Evolutionary conservation across 345 rosid species (phyloP).

Genomic region (Gossypium mustelinum): DNA sequence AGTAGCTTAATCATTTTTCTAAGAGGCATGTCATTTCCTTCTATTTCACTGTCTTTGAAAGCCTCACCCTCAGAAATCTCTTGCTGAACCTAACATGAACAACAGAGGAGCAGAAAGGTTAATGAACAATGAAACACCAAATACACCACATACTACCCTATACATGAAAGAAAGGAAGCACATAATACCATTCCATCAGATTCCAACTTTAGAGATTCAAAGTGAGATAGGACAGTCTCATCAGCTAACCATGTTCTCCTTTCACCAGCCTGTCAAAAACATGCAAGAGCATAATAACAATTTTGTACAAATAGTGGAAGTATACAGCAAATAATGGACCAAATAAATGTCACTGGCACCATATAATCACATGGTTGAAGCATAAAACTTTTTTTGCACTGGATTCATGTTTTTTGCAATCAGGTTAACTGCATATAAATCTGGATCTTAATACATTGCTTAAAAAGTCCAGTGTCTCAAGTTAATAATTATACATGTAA

Average conservation of each 20-base stretch:
- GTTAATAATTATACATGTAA: background rate
- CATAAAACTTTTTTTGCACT: background rate
- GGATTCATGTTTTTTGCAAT: background rate
- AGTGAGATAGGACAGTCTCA: slow-evolving; percentile 62
- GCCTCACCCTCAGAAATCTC: slow-evolving; percentile 39
- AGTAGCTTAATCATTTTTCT: slow-evolving; percentile 66
- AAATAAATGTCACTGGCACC: background rate
- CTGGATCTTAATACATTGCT: background rate
- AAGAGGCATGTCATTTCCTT: slow-evolving; percentile 74
- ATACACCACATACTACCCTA: slow-evolving; percentile 15
- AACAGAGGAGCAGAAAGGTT: slow-evolving; percentile 17
- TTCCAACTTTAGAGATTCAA: slow-evolving; percentile 63
- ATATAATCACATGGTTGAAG: background rate
- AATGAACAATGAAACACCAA: slow-evolving; percentile 3
- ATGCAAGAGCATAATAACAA: slow-evolving; percentile 13
- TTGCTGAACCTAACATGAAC: slow-evolving; percentile 45
- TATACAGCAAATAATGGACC: background rate
- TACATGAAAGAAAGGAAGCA: slow-evolving; percentile 13
- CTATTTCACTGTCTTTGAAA: slow-evolving; percentile 55
- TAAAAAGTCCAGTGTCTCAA: background rate
- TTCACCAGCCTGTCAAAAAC: slow-evolving; percentile 50
- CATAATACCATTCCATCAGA: slow-evolving; percentile 49
- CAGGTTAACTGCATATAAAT: background rate
- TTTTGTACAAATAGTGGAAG: background rate
- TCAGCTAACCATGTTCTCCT: slow-evolving; percentile 79